These are phyloP conservation scores for Bassia scoparia DNA, from an alignment of 148 eudicot genomes.

Conservation along the genomic window DNA sequence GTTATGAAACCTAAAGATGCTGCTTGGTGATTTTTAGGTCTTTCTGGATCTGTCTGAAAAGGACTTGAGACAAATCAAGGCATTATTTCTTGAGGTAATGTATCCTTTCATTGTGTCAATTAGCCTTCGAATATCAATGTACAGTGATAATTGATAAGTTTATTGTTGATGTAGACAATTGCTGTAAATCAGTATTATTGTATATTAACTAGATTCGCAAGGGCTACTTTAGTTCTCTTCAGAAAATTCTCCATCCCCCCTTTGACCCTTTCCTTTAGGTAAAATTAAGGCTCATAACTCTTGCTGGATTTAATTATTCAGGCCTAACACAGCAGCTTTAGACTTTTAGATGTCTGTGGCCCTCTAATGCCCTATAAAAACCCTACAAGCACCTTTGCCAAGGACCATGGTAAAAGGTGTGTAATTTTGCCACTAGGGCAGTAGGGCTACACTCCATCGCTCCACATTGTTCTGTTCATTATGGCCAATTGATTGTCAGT, in stretches of 20 bases:
- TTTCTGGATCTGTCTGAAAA: conserved; percentile 81
- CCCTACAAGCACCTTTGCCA: not conserved
- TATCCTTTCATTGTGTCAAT: conserved; percentile 14
- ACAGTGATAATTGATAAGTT: not conserved
- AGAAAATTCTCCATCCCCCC: too few relatives aligned
- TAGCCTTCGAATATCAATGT: not conserved
- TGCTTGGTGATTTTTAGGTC: conserved; percentile 45
- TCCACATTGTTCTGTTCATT: not conserved
- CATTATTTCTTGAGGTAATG: conserved; percentile 84
- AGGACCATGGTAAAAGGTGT: not conserved
- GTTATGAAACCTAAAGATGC: not conserved
- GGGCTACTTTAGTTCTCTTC: not conserved
- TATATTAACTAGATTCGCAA: conserved; percentile 8
- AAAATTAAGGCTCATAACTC: too few relatives aligned
- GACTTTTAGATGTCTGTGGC: too few relatives aligned
- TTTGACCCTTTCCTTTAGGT: too few relatives aligned
- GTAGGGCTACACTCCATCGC: not conserved
- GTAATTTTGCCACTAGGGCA: not conserved
- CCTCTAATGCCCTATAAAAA: too few relatives aligned
- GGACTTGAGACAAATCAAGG: conserved; percentile 77
- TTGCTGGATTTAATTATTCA: too few relatives aligned
- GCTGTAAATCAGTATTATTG: not conserved
- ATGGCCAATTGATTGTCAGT: not conserved
- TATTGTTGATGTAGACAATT: conserved; percentile 6
- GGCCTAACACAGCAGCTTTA: too few relatives aligned